Base-by-base conservation (phyloP, 129 eudicot genomes). In the Flaveria brownii region DNA sequence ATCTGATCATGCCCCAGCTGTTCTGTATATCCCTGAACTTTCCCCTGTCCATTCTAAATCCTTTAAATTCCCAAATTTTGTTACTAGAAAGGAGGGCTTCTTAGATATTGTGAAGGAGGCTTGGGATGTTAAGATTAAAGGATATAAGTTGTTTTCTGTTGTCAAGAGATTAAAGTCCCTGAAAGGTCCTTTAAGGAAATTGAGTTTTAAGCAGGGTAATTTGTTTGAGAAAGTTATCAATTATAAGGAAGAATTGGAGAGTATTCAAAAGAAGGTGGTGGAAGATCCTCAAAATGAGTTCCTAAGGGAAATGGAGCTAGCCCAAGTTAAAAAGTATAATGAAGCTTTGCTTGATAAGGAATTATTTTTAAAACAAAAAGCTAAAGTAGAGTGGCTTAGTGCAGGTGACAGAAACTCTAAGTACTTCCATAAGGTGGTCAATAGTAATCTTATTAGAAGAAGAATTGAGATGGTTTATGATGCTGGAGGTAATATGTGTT, bases 61-160 rank as follows among this genome's bases (percentile, higher is more conserved):
- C 6, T 54, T 54, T n/a, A 54, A 2, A 1, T 54, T 54, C 17
- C 4, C 0, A 2, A 54, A 17, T 54, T 54, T 6, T 54, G 0
- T 54, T 2, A 1, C 9, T 1, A 3, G 4, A 14, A 52, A n/a
- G 4, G 9, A 5, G 9, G 9, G 1, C 0, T 52, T 52, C 5
- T 0, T 52, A 0, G 9, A 9, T 6, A 52, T n/a, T 52, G 2
- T 52, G 8, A 1, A 52, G 9, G 0, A 17, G 2, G 10, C 11
- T 0, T 54, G 26, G 60, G 9, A 1, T 0, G 0, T 0, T 0
- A 0, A 51, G 2, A 11, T n/a, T 5, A 1, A 6, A 5, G 23
- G 23, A 0, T n/a, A 1, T 17, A 1, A 2, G 0, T 5, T n/a
- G 22, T 54, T 1, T 9, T 0, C 7, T 0, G 25, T n/a, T 1